Evolutionary conservation across 768 basidiomycete genomes (phyloP).

Genomic region (Kwoniella bestiolae): DNA sequence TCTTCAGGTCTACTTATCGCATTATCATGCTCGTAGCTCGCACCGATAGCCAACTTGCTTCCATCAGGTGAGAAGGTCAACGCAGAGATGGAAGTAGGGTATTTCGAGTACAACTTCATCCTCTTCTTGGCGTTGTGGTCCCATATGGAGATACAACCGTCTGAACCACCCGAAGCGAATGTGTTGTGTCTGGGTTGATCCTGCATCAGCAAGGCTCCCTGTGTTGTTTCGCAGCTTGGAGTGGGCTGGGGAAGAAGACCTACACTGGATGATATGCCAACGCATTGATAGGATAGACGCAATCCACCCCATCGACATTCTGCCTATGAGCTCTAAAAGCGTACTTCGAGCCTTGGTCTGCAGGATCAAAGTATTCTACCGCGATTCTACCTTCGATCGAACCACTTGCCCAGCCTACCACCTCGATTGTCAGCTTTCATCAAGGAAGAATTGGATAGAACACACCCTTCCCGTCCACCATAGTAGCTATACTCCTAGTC

Average conservation of each 20-base stretch:
- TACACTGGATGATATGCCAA: conserved; percentile 90
- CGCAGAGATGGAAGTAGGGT: conserved; percentile 70
- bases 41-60: conserved; percentile 76
- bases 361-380: conserved; percentile 93
- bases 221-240: too few relatives aligned
- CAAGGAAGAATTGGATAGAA: background rate
- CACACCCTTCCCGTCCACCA: conserved; percentile 87
- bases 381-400: conserved; percentile 96
- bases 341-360: conserved; percentile 82
- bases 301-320: conserved; percentile 85
- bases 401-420: conserved; percentile 82
- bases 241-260: conserved; percentile 44
- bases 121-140: conserved; percentile 96
- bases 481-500: conserved; percentile 87
- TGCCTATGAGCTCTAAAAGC: conserved; percentile 98
- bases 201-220: background rate
- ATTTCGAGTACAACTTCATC: conserved; percentile 84
- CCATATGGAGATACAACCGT: conserved; percentile 93
- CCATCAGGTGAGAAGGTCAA: conserved; percentile 84
- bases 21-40: conserved; percentile 89
- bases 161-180: conserved; percentile 93
- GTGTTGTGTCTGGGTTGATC: conserved; percentile 72
- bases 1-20: conserved; percentile 69
- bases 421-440: conserved; percentile 5
- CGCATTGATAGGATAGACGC: conserved; percentile 95